Evolutionary conservation across 495 filamentous ascomycete species (phyloP).

Genomic region (Penicillium daleae): DNA sequence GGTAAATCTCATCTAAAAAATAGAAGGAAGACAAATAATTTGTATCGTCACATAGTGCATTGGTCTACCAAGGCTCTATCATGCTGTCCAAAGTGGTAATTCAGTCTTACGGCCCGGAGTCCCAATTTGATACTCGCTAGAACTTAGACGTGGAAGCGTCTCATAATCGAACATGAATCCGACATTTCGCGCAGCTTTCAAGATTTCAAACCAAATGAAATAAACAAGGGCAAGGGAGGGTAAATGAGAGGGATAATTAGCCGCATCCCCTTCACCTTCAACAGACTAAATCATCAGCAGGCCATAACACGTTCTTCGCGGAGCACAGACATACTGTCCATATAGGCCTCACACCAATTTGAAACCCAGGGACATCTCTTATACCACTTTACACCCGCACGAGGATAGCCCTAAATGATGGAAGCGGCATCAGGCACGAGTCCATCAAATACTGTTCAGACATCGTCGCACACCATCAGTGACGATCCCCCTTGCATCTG

Average conservation of each 20-base stretch:
- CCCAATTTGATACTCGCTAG: too few relatives aligned
- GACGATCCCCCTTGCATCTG: slow-evolving; percentile 29
- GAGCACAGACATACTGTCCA: neutral
- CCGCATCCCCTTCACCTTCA: neutral
- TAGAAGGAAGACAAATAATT: too few relatives aligned
- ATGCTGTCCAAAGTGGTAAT: too few relatives aligned
- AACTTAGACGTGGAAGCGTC: too few relatives aligned
- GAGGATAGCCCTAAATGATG: neutral
- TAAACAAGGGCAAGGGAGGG: neutral
- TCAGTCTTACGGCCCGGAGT: too few relatives aligned
- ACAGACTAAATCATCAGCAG: neutral
- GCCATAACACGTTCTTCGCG: neutral
- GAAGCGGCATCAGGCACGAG: neutral
- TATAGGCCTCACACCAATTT: neutral
- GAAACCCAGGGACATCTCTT: neutral
- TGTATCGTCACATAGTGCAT: too few relatives aligned
- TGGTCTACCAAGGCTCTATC: too few relatives aligned
- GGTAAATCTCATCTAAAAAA: too few relatives aligned
- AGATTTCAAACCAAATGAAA: neutral
- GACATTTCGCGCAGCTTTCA: too few relatives aligned
- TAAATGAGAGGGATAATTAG: neutral
- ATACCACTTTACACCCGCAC: neutral
- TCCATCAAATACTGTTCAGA: neutral
- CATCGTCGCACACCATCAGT: slow-evolving; percentile 4
- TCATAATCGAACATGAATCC: too few relatives aligned